Conservation (phyloP, 106 monocot species). For the Phalaenopsis aphrodite region DNA sequence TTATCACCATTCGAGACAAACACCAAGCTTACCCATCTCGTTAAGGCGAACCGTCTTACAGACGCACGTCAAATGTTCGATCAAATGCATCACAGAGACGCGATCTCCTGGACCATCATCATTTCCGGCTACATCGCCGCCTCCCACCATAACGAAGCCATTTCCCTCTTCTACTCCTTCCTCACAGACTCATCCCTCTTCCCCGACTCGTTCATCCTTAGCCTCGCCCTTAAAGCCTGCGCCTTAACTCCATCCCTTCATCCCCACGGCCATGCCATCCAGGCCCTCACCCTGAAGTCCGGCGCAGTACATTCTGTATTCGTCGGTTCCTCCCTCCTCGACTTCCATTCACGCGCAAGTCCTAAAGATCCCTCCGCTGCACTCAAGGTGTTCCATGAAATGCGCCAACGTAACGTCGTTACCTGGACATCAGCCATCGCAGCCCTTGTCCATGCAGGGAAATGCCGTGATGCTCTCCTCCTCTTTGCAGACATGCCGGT, state of each 20-base stretch:
- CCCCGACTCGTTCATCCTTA: conserved; percentile 56
- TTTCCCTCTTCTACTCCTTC: conserved; percentile 48
- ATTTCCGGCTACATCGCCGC: conserved; percentile 50
- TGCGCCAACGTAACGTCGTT: conserved; percentile 54
- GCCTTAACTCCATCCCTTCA: conserved; percentile 9
- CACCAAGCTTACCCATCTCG: conserved; percentile 21
- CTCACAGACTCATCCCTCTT: conserved; percentile 10
- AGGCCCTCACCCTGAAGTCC: conserved; percentile 38
- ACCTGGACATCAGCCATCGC: conserved; percentile 60
- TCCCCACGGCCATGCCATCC: conserved; percentile 31
- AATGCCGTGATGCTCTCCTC: conserved; percentile 27
- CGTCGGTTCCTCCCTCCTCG: conserved; percentile 48
- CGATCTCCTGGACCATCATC: conserved; percentile 55
- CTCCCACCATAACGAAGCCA: conserved; percentile 28
- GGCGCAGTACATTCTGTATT: conserved; percentile 30
- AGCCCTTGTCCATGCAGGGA: conserved; percentile 42
- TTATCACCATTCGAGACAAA: conserved; percentile 26
- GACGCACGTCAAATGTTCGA: conserved; percentile 56
- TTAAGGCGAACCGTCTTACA: conserved; percentile 18
- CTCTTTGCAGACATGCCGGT: conserved; percentile 44
- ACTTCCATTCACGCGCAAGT: conserved; percentile 43
- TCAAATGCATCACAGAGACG: conserved; percentile 35
- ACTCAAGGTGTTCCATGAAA: conserved; percentile 62
- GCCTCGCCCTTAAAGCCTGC: conserved; percentile 61
- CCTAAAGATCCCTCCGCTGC: conserved; percentile 3